Base-by-base conservation (phyloP, 202 grass and related monocot species). In the Carex arenaria region DNA sequence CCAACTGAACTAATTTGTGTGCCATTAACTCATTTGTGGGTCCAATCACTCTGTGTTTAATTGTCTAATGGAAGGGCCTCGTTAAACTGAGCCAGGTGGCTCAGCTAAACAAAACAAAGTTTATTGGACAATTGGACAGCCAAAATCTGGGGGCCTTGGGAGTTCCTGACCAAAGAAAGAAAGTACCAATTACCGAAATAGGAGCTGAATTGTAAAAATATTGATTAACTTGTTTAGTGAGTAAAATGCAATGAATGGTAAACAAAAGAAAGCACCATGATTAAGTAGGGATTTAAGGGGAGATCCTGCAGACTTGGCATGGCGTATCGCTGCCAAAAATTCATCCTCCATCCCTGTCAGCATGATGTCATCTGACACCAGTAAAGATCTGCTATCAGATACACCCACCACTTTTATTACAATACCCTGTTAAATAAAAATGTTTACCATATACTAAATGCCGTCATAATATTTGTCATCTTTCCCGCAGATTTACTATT, bases 361-460 rank as follows among this genome's bases (percentile, higher is more conserved):
- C 65, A 80, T 61, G 70, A 89, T 47, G 20, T 98, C 90, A 4
- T 91, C 85, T 14, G 91, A 86, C 56, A 90, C 83, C 61, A 98
- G 86, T 69, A 98, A 85, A 0, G 92, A 91, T 28, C 82, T 87
- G 78, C 92, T 98, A 61, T 98, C 95, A 20, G 83, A 82, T 17
- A 98, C 91, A 22, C 90, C 95, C 53, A 98, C 78, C 72, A 98
- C 87, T 67, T 89, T 87, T 43, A 98, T 84, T 72, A 89, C 49
- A 72, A 98, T 86, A 34, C 95, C 95, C 95, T 98, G 36, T 30
- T 17, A 67, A 64, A 63, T 34, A 13, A 20, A 20, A 53, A 14
- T 63, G 36, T 34, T 26, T 4, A 67, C 57, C 4, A 66, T 3
- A 55, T 19, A 28, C 40, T 60, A 70, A 77, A 26, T 49, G 34